Conservation (phyloP, 352 stramenopile genomes). For the Phytopythium helicoides region DNA sequence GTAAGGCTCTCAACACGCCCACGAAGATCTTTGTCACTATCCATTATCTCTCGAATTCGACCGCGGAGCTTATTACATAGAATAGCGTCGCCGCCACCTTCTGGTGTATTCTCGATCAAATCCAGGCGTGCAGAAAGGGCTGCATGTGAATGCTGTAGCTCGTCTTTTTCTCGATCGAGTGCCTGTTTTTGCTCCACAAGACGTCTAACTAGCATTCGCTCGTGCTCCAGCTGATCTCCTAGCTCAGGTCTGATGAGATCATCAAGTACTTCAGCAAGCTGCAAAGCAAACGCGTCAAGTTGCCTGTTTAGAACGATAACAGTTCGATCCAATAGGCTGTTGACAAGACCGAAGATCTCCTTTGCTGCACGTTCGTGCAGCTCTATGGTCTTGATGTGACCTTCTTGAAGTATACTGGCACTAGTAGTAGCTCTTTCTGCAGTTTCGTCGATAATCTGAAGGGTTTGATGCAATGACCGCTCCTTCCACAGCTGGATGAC, state of each 20-base stretch:
- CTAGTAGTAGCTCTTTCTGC: slow-evolving; percentile 1
- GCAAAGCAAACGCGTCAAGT: slow-evolving; percentile 30
- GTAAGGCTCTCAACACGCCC: slow-evolving; percentile 21
- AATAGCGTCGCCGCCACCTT: slow-evolving; percentile 39
- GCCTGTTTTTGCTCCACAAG: slow-evolving; percentile 37
- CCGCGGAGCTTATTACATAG: slow-evolving; percentile 52
- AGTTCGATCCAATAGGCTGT: slow-evolving; percentile 16
- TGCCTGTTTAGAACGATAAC: slow-evolving; percentile 13
- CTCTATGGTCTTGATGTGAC: slow-evolving; percentile 59
- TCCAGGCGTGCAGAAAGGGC: slow-evolving; percentile 28
- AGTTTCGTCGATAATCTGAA: slow-evolving; percentile 37
- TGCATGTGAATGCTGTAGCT: slow-evolving; percentile 19
- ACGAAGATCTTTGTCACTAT: slow-evolving; percentile 18
- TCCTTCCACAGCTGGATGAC: slow-evolving; percentile 64
- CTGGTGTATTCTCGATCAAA: slow-evolving; percentile 29
- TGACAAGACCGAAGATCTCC: slow-evolving; percentile 33
- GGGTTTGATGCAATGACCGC: slow-evolving; percentile 48
- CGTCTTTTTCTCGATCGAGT: slow-evolving; percentile 12
- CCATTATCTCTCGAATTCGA: slow-evolving; percentile 21
- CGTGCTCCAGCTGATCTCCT: slow-evolving; percentile 28
- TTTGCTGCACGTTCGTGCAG: slow-evolving; percentile 41
- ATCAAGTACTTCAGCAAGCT: slow-evolving; percentile 25
- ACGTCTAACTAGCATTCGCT: slow-evolving; percentile 15
- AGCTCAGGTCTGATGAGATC: slow-evolving; percentile 34
- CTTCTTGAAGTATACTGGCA: slow-evolving; percentile 12